These are phyloP conservation scores for Cladophialophora chaetospira DNA, from an alignment of 2,329 filamentous ascomycete genomes.

Conservation along the genomic window DNA sequence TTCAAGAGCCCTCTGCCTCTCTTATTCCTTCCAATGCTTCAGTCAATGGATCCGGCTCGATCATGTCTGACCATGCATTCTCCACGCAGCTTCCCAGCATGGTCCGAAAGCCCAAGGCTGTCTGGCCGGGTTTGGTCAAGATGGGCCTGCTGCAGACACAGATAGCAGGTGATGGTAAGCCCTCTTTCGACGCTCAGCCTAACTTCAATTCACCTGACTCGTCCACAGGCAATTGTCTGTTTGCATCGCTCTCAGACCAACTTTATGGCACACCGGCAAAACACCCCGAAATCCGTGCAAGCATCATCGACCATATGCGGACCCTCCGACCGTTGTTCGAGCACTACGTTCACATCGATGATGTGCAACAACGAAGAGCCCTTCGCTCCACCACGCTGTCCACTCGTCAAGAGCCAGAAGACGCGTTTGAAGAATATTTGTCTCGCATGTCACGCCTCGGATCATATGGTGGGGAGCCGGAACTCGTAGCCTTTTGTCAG, in stretches of 20 bases:
- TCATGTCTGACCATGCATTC: slow-evolving; percentile 35
- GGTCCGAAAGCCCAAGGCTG: slow-evolving; percentile 33
- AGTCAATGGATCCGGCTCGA: slow-evolving; percentile 34
- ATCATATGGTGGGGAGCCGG: slow-evolving; percentile 67
- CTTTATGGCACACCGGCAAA: slow-evolving; percentile 62
- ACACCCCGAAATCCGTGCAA: slow-evolving; percentile 60
- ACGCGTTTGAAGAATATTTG: slow-evolving; percentile 61
- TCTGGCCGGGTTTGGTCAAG: slow-evolving; percentile 33
- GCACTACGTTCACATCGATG: slow-evolving; percentile 62
- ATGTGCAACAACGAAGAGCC: slow-evolving; percentile 36
- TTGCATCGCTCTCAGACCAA: slow-evolving; percentile 69
- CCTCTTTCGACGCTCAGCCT: not conserved
- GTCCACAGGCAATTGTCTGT: slow-evolving; percentile 66
- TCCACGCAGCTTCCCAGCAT: slow-evolving; percentile 33
- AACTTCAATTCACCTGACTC: slow-evolving; percentile 12
- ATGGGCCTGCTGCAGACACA: slow-evolving; percentile 32
- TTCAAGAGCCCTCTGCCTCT: slow-evolving; percentile 1
- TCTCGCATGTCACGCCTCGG: slow-evolving; percentile 61
- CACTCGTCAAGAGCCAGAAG: slow-evolving; percentile 55
- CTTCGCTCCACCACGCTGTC: slow-evolving; percentile 44
- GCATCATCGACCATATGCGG: slow-evolving; percentile 64
- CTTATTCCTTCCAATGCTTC: slow-evolving; percentile 25
- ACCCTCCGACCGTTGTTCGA: slow-evolving; percentile 64
- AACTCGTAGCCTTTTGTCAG: slow-evolving; percentile 66
- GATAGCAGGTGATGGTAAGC: slow-evolving; percentile 33